Base-by-base conservation (phyloP, 495 filamentous ascomycete genomes). In the Neurospora sp. region DNA sequence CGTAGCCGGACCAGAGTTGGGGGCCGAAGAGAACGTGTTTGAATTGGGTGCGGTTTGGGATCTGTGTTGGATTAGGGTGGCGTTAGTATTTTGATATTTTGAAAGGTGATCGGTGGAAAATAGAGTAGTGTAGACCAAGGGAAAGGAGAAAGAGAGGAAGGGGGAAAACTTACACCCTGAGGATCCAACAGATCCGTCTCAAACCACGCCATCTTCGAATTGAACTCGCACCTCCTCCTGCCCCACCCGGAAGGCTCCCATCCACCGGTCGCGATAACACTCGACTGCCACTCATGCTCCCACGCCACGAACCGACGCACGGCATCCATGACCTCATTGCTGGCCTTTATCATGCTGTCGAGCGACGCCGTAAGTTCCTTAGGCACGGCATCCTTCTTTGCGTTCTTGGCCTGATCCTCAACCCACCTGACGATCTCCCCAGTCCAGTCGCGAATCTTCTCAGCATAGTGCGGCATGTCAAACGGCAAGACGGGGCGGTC, bases 11-110 rank as follows among this genome's bases (percentile, higher is more conserved):
- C 92, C 93, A 94, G 7, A 88, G 82, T 78, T 93, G 88, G 16
- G 96, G 96, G 0, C 90, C 94, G 76, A 93, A 96, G 69, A 99
- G 75, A 76, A 97, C 88, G 83, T 99, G 96, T 79, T 96, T 97
- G 85, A 93, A 99, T 83, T 98, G 96, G 35, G 92, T 92, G 74
- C 96, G 89, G 78, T 93, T 92, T 40, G 93, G 94, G 38, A 97
- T 85, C 92, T 96, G 27, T 45, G 18, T 1, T 45, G 3, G 18
- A 18, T 9, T 9, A 9, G 9, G 20, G 48, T 6, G 22, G n/a
- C 1, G 48, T 22, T 4, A 70, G 78, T 71, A 76, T 27, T 38
- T 22, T 22, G 4, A 35, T 35, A 0, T 35, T 35, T 35, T 31
- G 27, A 31, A 31, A 31, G 27, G 3, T 31, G 27, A 31, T 31